Evolutionary conservation across 441 rosid genomes (phyloP).

Genomic region (Populus hybrid): DNA sequence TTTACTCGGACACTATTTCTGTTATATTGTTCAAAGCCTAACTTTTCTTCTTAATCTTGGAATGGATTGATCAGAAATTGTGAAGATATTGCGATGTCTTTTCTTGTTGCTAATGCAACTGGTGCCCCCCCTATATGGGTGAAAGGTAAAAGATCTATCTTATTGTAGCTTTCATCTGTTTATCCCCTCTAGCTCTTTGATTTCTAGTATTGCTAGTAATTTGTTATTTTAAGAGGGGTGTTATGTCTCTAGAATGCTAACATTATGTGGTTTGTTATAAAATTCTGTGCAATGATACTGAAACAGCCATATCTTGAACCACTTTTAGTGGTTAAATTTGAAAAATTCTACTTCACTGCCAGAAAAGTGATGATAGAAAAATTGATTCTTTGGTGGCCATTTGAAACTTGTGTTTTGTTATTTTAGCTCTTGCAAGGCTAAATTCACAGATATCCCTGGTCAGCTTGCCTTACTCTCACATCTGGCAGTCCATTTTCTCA

Average conservation of each 20-base stretch:
- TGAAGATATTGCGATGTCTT: conserved; percentile 98
- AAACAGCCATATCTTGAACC: not conserved
- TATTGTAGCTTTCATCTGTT: not conserved
- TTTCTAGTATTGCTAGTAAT: not conserved
- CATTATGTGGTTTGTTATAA: not conserved
- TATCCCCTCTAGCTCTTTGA: not conserved
- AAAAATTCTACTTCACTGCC: not conserved
- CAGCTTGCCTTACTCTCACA: not conserved
- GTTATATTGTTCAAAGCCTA: conserved; percentile 8
- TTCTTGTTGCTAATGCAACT: conserved; percentile 85
- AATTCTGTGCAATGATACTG: not conserved
- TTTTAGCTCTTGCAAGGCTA: not conserved
- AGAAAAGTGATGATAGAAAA: not conserved
- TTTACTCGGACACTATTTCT: not conserved
- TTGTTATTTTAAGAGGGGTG: not conserved
- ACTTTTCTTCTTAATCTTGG: conserved; percentile 20
- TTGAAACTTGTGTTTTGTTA: not conserved
- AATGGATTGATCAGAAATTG: conserved; percentile 64
- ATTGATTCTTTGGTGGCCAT: not conserved
- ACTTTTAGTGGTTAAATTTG: not conserved
- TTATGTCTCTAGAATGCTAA: not conserved
- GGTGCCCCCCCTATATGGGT: conserved; percentile 93
- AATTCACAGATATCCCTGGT: not conserved
- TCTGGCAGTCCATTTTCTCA: not conserved
- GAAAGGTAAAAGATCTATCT: conserved; percentile 49